Conservation (phyloP, 2,329 filamentous ascomycete genomes). For the Colletotrichum liriopes region DNA sequence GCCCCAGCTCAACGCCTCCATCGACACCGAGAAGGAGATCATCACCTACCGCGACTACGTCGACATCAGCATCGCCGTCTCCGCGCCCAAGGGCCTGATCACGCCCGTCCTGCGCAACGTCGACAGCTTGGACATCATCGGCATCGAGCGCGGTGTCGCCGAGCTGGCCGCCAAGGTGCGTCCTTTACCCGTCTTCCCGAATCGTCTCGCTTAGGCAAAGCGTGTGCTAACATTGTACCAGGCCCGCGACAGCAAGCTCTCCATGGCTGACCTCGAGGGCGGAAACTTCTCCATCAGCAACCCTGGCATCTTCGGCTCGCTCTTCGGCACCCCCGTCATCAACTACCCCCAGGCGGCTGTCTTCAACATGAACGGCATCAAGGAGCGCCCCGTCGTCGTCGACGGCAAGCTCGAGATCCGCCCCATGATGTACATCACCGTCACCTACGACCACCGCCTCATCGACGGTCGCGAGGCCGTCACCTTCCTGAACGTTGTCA, state of each 20-base stretch:
- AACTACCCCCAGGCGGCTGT: constrained; percentile 80
- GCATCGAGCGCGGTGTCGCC: constrained; percentile 69
- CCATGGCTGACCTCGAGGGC: constrained; percentile 83
- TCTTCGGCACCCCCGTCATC: constrained; percentile 77
- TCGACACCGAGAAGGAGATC: constrained; percentile 72
- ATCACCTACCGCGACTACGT: constrained; percentile 73
- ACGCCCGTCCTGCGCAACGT: constrained; percentile 83
- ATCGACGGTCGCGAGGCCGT: constrained; percentile 74
- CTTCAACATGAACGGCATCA: constrained; percentile 73
- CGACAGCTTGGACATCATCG: constrained; percentile 59
- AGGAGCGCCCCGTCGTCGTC: constrained; percentile 68
- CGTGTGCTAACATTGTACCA: constrained; percentile 46
- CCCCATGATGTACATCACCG: constrained; percentile 65
- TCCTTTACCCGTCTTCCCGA: no score
- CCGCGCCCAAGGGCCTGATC: constrained; percentile 79
- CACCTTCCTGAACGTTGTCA: constrained; percentile 64
- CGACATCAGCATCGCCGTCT: constrained; percentile 81
- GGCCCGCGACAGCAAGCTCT: constrained; percentile 81
- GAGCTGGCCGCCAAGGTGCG: constrained; percentile 77
- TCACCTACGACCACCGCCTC: constrained; percentile 68
- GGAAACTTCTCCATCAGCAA: constrained; percentile 86
- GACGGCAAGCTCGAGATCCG: constrained; percentile 66
- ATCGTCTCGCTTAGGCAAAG: background rate
- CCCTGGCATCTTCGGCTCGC: constrained; percentile 79
- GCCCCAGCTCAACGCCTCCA: constrained; percentile 78